Evolutionary conservation across 108 stramenopile species (phyloP).

Genomic region (Stephanodiscus triporus): DNA sequence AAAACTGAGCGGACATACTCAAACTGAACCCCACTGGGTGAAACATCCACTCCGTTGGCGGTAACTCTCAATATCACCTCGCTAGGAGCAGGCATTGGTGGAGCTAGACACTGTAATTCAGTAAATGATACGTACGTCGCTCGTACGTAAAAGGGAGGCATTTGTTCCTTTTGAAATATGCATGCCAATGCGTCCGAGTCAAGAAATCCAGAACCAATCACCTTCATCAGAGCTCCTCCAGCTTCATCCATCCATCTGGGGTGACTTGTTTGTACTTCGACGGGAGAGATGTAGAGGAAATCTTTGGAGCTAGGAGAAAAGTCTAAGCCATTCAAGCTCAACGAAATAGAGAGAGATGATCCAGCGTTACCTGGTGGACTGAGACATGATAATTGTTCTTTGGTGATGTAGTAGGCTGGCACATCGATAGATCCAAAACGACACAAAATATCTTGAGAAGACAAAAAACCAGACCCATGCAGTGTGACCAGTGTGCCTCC

Average conservation of each 20-base stretch:
- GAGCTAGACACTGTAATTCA: constrained; percentile 26
- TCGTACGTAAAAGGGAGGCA: not conserved
- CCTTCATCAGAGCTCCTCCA: constrained; percentile 21
- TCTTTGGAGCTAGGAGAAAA: constrained; percentile 5
- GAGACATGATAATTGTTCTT: constrained; percentile 18
- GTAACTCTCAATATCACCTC: constrained; percentile 33
- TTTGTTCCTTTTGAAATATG: constrained; percentile 12
- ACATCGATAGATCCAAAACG: constrained; percentile 19
- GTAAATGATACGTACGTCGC: constrained; percentile 27
- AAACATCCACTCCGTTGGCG: constrained; percentile 43
- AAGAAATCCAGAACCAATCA: constrained; percentile 45
- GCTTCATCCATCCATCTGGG: constrained; percentile 15
- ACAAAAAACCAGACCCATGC: constrained; percentile 14
- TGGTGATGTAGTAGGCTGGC: not conserved
- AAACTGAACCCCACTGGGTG: constrained; percentile 16
- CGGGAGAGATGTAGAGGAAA: constrained; percentile 12
- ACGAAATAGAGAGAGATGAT: constrained; percentile 12
- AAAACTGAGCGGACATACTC: constrained; percentile 23
- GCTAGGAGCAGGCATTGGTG: constrained; percentile 20
- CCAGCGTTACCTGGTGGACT: constrained; percentile 16
- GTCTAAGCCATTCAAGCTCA: constrained; percentile 34
- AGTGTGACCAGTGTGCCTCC: constrained; percentile 19
- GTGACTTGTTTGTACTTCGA: not conserved
- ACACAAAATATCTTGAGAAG: constrained; percentile 2
- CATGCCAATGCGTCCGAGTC: constrained; percentile 32